These are phyloP conservation scores for Russula compacta DNA, from an alignment of 768 basidiomycete genomes.

Conservation along the genomic window DNA sequence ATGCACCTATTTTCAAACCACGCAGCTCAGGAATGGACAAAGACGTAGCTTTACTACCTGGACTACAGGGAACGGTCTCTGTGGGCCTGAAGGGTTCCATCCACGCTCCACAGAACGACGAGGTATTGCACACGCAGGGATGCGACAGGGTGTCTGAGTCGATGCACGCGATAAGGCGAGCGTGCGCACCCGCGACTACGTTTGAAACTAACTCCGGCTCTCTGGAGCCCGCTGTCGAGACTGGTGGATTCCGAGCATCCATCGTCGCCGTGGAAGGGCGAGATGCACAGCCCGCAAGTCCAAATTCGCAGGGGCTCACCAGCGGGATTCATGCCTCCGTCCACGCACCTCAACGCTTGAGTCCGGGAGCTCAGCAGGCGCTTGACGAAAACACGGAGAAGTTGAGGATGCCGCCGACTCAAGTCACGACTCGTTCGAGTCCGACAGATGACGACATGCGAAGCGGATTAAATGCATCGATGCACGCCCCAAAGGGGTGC, in stretches of 20 bases:
- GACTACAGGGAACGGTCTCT: neutral
- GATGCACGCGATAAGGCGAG: neutral
- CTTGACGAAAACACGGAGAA: neutral
- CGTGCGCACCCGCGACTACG: neutral
- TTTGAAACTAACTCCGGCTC: neutral
- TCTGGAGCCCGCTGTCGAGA: neutral
- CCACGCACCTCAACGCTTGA: neutral
- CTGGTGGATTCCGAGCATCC: neutral
- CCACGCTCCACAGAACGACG: neutral
- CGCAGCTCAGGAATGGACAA: neutral
- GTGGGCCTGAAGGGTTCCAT: neutral
- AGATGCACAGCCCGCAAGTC: neutral
- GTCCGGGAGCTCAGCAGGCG: neutral
- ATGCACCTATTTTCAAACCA: conserved; percentile 6
- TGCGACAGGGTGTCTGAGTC: neutral
- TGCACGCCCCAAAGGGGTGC: neutral
- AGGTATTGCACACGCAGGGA: neutral
- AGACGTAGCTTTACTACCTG: neutral
- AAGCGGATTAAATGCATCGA: conserved; percentile 1
- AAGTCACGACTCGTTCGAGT: neutral
- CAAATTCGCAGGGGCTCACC: neutral
- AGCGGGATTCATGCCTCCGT: neutral
- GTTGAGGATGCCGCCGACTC: neutral
- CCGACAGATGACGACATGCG: neutral
- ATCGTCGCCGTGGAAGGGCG: neutral